A percentile compares a stretch with the other conserved stretches of the same genome.
These are phyloP conservation scores for Malus sylvestris DNA, from an alignment of 306 rosid genomes.

Conservation along the genomic window DNA sequence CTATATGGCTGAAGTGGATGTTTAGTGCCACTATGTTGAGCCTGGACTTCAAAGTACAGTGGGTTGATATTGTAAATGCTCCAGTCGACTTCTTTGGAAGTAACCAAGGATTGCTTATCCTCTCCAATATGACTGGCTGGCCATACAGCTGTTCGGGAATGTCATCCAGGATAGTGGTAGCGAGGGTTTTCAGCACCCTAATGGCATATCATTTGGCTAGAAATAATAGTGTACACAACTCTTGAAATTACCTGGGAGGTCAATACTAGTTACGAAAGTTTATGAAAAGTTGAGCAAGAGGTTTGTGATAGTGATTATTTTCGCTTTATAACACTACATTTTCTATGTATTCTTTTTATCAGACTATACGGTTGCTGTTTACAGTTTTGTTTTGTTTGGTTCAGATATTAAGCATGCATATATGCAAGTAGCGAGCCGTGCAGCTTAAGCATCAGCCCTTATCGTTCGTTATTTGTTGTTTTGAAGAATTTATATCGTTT, in stretches of 20 bases:
- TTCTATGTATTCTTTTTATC: neutral
- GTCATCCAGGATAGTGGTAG: neutral
- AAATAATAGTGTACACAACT: neutral
- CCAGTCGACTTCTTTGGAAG: neutral
- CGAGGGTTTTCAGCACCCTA: constrained; percentile 9
- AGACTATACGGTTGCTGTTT: neutral
- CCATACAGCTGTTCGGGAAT: neutral
- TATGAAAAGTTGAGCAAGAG: neutral
- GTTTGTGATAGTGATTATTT: neutral
- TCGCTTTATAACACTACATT: neutral
- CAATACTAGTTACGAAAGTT: neutral
- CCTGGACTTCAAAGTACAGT: neutral
- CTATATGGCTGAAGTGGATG: neutral
- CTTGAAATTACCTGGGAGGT: neutral
- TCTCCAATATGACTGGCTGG: neutral
- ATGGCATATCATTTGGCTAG: neutral
- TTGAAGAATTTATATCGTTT: neutral
- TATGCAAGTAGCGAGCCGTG: neutral
- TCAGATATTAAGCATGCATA: neutral
- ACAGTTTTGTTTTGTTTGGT: neutral
- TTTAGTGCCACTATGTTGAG: neutral
- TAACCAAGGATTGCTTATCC: constrained; percentile 5
- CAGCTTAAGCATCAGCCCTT: neutral
- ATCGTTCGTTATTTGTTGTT: neutral
- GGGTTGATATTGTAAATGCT: neutral